phyloP scores from a whole-genome alignment of 441 rosid species.

The Flueggea neowawraea region DNA sequence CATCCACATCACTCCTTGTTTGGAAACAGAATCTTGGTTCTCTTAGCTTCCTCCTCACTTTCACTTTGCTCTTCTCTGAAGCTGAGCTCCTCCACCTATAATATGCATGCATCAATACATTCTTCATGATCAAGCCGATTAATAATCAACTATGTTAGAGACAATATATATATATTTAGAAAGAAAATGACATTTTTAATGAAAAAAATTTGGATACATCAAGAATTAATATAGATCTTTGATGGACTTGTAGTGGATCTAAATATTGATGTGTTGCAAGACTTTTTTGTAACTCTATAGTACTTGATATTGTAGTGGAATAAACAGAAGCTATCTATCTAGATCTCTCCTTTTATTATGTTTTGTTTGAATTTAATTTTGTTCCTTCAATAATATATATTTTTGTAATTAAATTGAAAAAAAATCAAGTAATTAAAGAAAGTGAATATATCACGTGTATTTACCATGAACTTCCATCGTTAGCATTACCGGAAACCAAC shows the following conservation, averaged over 20 bases:
- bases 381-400: too few species aligned
- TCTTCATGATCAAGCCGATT: background rate
- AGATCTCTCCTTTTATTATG: too few species aligned
- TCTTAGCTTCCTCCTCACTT: slow-evolving; percentile 88
- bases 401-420: background rate
- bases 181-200: background rate
- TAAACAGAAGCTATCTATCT: background rate
- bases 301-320: background rate
- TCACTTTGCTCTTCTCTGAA: slow-evolving; percentile 69
- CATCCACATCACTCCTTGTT: slow-evolving; percentile 93
- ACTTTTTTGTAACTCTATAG: slow-evolving; percentile 14
- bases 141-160: too few species aligned
- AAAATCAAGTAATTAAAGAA: background rate
- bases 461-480: slow-evolving; percentile 54
- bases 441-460: background rate
- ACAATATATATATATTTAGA: too few species aligned
- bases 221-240: slow-evolving; percentile 15
- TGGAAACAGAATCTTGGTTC: slow-evolving; percentile 99
- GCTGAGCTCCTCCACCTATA: slow-evolving; percentile 83
- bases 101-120: background rate
- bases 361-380: too few species aligned
- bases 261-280: slow-evolving; percentile 23
- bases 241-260: slow-evolving; percentile 18
- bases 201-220: slow-evolving; percentile 3
- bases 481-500: slow-evolving; percentile 32